Base-by-base conservation (phyloP, 345 rosid species). In the Bruguiera sexangula region DNA sequence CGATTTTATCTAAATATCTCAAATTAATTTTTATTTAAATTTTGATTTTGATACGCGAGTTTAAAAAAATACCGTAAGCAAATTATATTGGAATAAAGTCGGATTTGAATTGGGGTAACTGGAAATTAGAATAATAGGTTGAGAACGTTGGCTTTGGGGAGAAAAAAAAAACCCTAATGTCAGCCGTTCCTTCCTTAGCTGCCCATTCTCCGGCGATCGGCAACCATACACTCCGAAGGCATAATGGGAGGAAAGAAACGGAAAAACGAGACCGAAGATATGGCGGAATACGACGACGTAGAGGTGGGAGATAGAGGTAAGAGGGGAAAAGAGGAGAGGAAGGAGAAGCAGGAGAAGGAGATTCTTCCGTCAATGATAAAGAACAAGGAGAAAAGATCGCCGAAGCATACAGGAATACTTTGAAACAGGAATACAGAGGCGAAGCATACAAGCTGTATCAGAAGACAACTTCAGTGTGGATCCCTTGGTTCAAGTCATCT, bases 351-450 rank as follows among this genome's bases (percentile, higher is more conserved):
- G 22, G 65, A 79, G 79, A 61, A 50, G 55, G 89, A 84, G 77
- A 73, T 91, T 46, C 90, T 89, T 20, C 98, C 97, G 1, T 91
- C 97, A 18, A 87, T 83, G 93, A 88, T 95, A 34, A 95, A 86
- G 81, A 91, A 88, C 88, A 95, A 95, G 78, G 96, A 89, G 66
- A 92, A 90, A 89, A 88, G 98, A 75, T 85, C 96, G 3, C 22
- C 22, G 22, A 22, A 22, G 22, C 22, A 22, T 22, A 22, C 22
- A 22, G 22, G 22, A 22, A 22, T 22, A 22, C 22, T 22, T 22
- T 86, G 76, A 86, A 85, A 72, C 86, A 84, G 76, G 87, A 85
- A 60, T 78, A 83, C 74, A 87, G 99, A 84, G 88, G 91, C 68
- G 93, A 89, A 79, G 89, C 96, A 22, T 94, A 94, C 71, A 78